Conservation (phyloP, 2,329 filamentous ascomycete species). For the Cladosporium sp. region DNA sequence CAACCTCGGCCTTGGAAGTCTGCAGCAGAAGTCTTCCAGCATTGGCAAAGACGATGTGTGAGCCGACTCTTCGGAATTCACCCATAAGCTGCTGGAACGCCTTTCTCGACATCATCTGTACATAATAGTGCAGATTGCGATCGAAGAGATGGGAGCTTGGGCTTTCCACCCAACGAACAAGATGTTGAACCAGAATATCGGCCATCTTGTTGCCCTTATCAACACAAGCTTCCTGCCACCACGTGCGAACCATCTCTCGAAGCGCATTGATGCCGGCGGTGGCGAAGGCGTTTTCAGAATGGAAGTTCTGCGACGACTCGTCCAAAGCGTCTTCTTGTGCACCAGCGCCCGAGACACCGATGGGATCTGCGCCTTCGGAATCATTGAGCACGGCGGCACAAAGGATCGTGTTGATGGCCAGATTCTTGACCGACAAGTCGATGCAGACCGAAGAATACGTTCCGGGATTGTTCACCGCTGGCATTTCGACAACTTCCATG, state of each 20-base stretch:
- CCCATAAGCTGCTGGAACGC: slow-evolving; percentile 96
- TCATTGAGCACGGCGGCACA: slow-evolving; percentile 97
- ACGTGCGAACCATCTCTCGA: slow-evolving; percentile 96
- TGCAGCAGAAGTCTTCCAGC: slow-evolving; percentile 85
- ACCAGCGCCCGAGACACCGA: slow-evolving; percentile 76
- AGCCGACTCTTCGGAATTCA: slow-evolving; percentile 91
- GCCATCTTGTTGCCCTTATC: slow-evolving; percentile 85
- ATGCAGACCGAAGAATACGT: slow-evolving; percentile 96
- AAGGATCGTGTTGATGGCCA: slow-evolving; percentile 95
- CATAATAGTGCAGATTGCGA: slow-evolving; percentile 88
- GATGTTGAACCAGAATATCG: slow-evolving; percentile 93
- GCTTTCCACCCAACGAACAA: slow-evolving; percentile 95
- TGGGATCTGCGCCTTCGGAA: slow-evolving; percentile 81
- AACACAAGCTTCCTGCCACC: slow-evolving; percentile 81
- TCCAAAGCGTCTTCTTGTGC: slow-evolving; percentile 55
- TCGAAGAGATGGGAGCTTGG: slow-evolving; percentile 95
- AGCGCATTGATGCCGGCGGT: slow-evolving; percentile 85
- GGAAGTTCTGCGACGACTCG: slow-evolving; percentile 66
- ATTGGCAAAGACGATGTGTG: slow-evolving; percentile 91
- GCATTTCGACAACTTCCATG: slow-evolving; percentile 81
- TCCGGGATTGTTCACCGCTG: slow-evolving; percentile 84
- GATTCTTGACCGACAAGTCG: slow-evolving; percentile 86
- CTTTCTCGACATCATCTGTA: slow-evolving; percentile 97
- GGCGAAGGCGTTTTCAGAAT: slow-evolving; percentile 88
- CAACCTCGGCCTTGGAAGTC: slow-evolving; percentile 93